A percentile compares a stretch with the other conserved stretches of the same genome.
Conservation (phyloP, 805 yeast genomes). For the Wickerhamomyces strasburgensis region DNA sequence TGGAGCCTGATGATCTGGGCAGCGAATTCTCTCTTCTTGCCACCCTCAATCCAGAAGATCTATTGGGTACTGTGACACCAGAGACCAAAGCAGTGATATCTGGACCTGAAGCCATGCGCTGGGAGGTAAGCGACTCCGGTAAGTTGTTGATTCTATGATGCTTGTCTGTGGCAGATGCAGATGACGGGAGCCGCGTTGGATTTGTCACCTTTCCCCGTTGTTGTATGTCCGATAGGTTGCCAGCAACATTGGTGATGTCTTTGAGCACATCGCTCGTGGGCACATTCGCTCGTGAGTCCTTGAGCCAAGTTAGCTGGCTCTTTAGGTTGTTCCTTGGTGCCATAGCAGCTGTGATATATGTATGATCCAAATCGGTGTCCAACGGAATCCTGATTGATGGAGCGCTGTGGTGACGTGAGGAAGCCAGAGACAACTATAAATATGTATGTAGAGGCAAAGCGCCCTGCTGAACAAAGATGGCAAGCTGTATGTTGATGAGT, state of each 20-base stretch:
- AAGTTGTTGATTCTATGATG: background rate
- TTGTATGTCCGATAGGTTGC: no score
- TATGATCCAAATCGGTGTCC: no score
- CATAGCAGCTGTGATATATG: no score
- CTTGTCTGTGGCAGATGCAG: background rate
- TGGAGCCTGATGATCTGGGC: slow-evolving; percentile 7
- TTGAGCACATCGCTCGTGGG: slow-evolving; percentile 13
- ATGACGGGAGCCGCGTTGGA: background rate
- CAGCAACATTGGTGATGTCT: slow-evolving; percentile 3
- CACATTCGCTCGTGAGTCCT: slow-evolving; percentile 18
- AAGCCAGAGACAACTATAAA: no score
- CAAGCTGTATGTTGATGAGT: background rate
- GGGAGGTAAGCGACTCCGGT: background rate
- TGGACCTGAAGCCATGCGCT: background rate
- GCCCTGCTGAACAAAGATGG: background rate
- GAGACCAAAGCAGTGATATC: slow-evolving; percentile 7
- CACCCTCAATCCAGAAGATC: slow-evolving; percentile 16
- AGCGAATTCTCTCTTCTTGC: slow-evolving; percentile 18
- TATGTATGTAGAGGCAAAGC: no score
- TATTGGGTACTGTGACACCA: slow-evolving; percentile 10
- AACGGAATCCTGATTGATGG: no score
- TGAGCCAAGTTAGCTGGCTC: slow-evolving; percentile 25
- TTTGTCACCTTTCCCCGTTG: background rate
- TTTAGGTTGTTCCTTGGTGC: slow-evolving; percentile 26
- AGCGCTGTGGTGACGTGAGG: no score